Evolutionary conservation across 208 protist genomes (phyloP).

Genomic region (Lotmaria passim): DNA sequence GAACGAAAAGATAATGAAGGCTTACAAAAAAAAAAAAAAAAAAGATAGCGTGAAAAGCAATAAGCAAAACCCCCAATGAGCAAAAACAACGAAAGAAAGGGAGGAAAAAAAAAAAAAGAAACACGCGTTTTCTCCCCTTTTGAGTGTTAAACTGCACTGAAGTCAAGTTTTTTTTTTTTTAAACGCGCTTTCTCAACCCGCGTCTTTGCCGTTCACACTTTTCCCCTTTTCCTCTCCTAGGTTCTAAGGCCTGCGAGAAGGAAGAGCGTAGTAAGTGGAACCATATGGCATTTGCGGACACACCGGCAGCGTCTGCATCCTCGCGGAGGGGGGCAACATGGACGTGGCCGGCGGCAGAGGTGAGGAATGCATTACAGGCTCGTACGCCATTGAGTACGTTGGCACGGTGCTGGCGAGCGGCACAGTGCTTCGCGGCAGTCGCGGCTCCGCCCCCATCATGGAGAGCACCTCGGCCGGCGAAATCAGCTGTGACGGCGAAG

Average conservation of each 20-base stretch:
- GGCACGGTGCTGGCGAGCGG: too few relatives aligned
- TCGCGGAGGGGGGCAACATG: neutral
- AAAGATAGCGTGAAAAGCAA: slow-evolving; percentile 1
- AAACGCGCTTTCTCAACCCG: neutral
- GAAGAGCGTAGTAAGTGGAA: neutral
- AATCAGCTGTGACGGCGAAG: neutral
- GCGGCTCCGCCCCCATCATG: neutral
- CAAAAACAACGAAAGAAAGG: neutral
- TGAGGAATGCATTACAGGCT: neutral
- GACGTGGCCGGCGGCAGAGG: neutral
- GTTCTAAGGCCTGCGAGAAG: neutral
- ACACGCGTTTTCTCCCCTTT: too few relatives aligned
- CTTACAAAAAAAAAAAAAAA: slow-evolving; percentile 5
- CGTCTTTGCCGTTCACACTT: too few relatives aligned
- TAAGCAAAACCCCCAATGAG: neutral
- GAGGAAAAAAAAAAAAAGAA: slow-evolving; percentile 2
- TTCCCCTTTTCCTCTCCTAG: neutral
- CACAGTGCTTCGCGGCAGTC: neutral
- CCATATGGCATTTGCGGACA: too few relatives aligned
- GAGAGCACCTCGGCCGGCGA: slow-evolving; percentile 1
- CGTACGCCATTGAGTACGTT: neutral
- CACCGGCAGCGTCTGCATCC: neutral
- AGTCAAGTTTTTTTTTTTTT: neutral
- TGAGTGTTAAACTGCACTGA: neutral
- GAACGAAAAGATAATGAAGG: neutral